Base-by-base conservation (phyloP, 768 basidiomycete species). In the Kwoniella bestiolae region DNA sequence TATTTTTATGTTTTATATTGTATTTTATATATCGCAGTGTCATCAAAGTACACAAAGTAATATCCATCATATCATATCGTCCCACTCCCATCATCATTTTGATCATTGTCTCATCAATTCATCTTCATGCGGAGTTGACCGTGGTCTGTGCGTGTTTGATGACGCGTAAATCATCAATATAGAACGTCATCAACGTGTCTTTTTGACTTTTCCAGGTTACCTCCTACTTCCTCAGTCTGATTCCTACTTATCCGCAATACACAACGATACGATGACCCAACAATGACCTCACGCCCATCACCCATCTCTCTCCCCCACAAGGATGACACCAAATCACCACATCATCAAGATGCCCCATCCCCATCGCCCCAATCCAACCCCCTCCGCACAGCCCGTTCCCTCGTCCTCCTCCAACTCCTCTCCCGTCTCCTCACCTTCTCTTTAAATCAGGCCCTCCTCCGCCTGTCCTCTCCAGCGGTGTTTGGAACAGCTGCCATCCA, bases 401-500 rank as follows among this genome's bases (percentile, higher is more conserved):
- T 99, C 32, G 88, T 99, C 68, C 86, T 87, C 31, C 87, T 98
- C 18, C 96, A 98, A 75, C 84, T 96, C 32, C 83, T 90, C 61
- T 91, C 94, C 56, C 86, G 96, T 0, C 71, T 90, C 3, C 84
- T 94, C 75, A 97, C 96, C 0, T 99, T 96, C 79, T 77, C 84
- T 4, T 85, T 99, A 26, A 98, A 98, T 81, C 94, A 96, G 80
- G 86, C 87, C 0, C 85, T 97, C 12, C 84, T 97, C 44, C 88
- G 92, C 0, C 84, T 94, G 29, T 89, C 90, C 2, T 88, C 92
- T 0, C 94, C 94, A 0, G 86, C 86, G 34, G 90, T 89, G 14
- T 94, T 92, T 77, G 85, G 95, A 9, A 93, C 91, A 0, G 93
- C 92, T 16, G 87, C 92, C 0, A 90, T 99, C 67, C 94, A 96